These are phyloP conservation scores for Tuctoria greenei DNA, from an alignment of 176 grass and related monocot species.

Conservation along the genomic window DNA sequence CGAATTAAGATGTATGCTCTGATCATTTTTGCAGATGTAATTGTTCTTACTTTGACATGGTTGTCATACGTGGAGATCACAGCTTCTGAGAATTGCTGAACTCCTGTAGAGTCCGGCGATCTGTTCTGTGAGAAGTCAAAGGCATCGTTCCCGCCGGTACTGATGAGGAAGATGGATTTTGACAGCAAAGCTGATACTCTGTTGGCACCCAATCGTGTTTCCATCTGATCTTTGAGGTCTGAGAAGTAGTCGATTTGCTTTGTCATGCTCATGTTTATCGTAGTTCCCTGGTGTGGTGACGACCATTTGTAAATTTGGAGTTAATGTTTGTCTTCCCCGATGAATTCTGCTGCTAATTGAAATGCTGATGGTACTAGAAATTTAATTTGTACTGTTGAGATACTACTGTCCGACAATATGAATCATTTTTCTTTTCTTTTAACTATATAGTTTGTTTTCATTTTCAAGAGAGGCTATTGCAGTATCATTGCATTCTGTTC, in stretches of 20 bases:
- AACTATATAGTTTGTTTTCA: not conserved
- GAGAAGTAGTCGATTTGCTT: slow-evolving; percentile 72
- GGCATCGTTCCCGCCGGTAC: slow-evolving; percentile 53
- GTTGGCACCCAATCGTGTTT: not conserved
- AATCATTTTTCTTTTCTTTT: not conserved
- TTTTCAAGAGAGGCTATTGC: not conserved
- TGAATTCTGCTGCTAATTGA: no score
- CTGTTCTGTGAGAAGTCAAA: slow-evolving; percentile 51
- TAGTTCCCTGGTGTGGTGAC: slow-evolving; percentile 45
- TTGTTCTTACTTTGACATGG: slow-evolving; percentile 61
- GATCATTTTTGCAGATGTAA: not conserved
- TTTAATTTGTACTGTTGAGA: not conserved
- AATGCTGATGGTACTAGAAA: not conserved
- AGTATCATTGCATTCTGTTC: no score
- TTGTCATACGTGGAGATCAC: slow-evolving; percentile 56
- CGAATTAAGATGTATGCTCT: not conserved
- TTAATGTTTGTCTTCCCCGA: not conserved
- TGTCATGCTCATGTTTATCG: slow-evolving; percentile 58
- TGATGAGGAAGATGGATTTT: slow-evolving; percentile 71
- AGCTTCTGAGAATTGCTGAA: slow-evolving; percentile 46
- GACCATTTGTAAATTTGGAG: not conserved
- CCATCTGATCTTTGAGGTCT: slow-evolving; percentile 46
- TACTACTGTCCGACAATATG: not conserved
- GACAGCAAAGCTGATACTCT: slow-evolving; percentile 24
- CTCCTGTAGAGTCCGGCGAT: slow-evolving; percentile 29